Percentiles rank a stretch among this genome's conserved stretches.
phyloP scores from a whole-genome alignment of 2,329 filamentous ascomycete genomes.

The Colletotrichum higginsianum region DNA sequence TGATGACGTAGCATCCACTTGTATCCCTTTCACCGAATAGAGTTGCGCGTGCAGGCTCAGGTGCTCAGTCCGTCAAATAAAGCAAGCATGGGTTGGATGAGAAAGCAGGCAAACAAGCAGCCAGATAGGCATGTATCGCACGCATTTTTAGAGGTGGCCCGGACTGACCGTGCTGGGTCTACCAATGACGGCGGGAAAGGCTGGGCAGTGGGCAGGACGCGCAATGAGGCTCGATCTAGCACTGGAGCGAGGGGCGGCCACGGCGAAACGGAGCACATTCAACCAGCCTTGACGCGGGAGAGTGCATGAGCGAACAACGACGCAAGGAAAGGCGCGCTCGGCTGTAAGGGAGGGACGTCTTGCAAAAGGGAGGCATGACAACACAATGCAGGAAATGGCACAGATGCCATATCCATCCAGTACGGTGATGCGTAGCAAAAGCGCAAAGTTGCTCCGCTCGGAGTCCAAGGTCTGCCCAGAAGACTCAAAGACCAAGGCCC shows the following conservation, averaged over 20 bases:
- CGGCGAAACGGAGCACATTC: background rate
- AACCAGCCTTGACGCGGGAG: background rate
- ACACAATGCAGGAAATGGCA: conserved; percentile 18
- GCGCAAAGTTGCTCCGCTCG: conserved; percentile 12
- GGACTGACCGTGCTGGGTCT: conserved; percentile 30
- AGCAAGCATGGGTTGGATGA: conserved; percentile 3
- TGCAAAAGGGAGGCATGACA: conserved; percentile 13
- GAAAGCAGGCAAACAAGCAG: conserved; percentile 16
- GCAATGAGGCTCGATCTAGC: conserved; percentile 35
- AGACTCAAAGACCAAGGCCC: background rate
- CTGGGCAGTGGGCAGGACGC: conserved; percentile 31
- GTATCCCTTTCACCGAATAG: conserved; percentile 18
- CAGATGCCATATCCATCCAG: conserved; percentile 6
- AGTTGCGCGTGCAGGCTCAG: conserved; percentile 23
- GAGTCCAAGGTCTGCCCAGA: conserved; percentile 8
- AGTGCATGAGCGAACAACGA: background rate
- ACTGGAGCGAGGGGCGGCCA: conserved; percentile 26
- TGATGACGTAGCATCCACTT: conserved; percentile 41
- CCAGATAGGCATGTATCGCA: background rate
- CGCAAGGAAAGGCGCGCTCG: background rate
- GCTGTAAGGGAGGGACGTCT: conserved; percentile 13
- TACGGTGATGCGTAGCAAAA: conserved; percentile 19
- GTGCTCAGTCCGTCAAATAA: conserved; percentile 9
- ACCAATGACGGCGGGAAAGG: conserved; percentile 34
- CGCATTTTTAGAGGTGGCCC: conserved; percentile 3